Evolutionary conservation across 306 rosid species (phyloP).

Genomic region (Quercus glauca): DNA sequence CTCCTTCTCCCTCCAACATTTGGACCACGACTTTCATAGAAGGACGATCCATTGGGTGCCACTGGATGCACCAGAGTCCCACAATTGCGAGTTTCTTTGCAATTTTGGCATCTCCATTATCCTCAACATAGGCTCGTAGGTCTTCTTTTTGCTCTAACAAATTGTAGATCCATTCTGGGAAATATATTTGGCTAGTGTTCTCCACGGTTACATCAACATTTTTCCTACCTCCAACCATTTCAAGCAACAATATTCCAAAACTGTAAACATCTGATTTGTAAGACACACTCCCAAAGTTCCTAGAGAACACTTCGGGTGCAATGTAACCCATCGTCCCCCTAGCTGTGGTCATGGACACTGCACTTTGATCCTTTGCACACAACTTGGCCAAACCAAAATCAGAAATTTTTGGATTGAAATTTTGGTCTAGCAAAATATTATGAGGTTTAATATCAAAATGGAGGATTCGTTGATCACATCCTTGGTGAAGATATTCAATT

Average conservation of each 20-base stretch:
- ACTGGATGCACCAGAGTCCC: constrained; percentile 47
- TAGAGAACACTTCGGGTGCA: constrained; percentile 34
- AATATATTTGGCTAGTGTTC: neutral
- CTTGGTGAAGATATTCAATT: constrained; percentile 34
- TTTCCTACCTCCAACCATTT: constrained; percentile 35
- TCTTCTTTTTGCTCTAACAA: constrained; percentile 13
- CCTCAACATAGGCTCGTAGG: neutral
- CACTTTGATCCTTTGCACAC: constrained; percentile 27
- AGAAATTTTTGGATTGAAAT: constrained; percentile 33
- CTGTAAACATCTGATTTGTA: constrained; percentile 37
- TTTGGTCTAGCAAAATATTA: constrained; percentile 29
- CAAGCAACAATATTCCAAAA: constrained; percentile 34
- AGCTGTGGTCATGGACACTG: constrained; percentile 9
- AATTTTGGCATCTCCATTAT: constrained; percentile 9
- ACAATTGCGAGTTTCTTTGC: constrained; percentile 30
- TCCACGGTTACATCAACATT: neutral
- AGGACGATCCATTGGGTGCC: constrained; percentile 40
- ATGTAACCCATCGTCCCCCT: constrained; percentile 40
- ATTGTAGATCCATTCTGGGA: constrained; percentile 39
- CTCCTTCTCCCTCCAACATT: constrained; percentile 33
- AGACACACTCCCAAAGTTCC: constrained; percentile 34
- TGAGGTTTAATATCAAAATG: constrained; percentile 42
- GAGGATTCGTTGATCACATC: constrained; percentile 36
- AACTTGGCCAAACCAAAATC: constrained; percentile 41
- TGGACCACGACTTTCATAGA: constrained; percentile 29